A percentile compares a stretch with the other conserved stretches of the same genome.
Evolutionary conservation across 129 eudicot genomes (phyloP).

Genomic region (Flaveria sonorensis): DNA sequence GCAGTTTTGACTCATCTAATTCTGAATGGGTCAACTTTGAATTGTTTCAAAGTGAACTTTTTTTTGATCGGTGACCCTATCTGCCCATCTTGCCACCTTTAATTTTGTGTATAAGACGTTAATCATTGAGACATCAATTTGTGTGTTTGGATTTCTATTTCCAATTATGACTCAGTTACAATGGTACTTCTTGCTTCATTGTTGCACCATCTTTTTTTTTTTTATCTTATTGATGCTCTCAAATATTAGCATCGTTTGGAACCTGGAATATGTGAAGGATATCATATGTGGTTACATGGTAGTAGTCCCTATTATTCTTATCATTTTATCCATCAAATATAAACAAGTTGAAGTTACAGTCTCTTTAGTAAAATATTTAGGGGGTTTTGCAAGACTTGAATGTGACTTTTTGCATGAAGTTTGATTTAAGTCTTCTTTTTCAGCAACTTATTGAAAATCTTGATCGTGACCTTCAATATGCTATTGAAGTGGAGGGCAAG

Average conservation of each 20-base stretch:
- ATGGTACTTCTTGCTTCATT: background rate
- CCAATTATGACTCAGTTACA: background rate
- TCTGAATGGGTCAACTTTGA: constrained; percentile 6
- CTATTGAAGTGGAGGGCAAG: constrained; percentile 98
- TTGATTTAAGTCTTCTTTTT: constrained; percentile 11
- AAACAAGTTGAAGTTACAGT: background rate
- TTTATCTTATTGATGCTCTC: background rate
- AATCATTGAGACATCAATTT: background rate
- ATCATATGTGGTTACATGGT: background rate
- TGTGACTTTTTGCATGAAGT: background rate
- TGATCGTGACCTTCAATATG: constrained; percentile 97
- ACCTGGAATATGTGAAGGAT: background rate
- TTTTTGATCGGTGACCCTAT: background rate
- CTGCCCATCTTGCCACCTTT: background rate
- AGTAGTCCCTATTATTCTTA: constrained; percentile 7
- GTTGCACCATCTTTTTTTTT: background rate
- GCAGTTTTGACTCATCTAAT: background rate
- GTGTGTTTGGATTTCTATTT: background rate
- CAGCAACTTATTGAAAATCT: constrained; percentile 91
- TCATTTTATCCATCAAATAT: background rate
- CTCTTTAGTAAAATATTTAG: background rate
- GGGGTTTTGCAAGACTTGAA: constrained; percentile 17
- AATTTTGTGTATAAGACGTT: background rate
- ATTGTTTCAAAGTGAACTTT: background rate
- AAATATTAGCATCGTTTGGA: background rate